Evolutionary conservation across 192 early-diverging fungal genomes (phyloP), one percentile per base, ranked within the genome.

Genomic region (Spizellomyces punctatus): DNA sequence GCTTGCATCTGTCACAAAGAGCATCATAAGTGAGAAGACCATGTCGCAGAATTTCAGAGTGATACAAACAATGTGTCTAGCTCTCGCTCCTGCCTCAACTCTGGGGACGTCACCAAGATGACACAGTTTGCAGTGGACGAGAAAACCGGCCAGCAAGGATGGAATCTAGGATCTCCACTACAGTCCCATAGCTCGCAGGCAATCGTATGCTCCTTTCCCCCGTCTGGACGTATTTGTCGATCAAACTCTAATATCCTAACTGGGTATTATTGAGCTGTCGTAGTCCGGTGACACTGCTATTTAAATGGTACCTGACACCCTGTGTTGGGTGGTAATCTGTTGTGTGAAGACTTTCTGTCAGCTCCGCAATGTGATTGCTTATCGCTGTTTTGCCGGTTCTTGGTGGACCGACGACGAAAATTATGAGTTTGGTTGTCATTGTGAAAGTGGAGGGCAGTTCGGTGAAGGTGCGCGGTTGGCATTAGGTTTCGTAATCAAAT

Each of bases 111-210:
- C 7, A 81, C 67, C 61, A 76, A 77, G 50, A 83, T 48, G n/a
- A 72, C 76, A 5, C 64, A 78, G 41, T 76, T 63, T 17, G 78
- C 78, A 7, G 66, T 57, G 14, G 69, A 65, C 41, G 82, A 59
- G 43, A 83, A 69, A 36, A 79, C 65, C 43, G 66, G 72, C 82
- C 78, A 79, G 17, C 57, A 73, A 52, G 74, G 68, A 46, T 70
- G 73, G 64, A 74, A 77, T 63, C 60, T 59, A 43, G 75, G 65
- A 67, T 84, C 76, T 12, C 82, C 82, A 56, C 75, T 76, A 70
- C 82, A 84, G 65, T 84, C 82, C 82, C 82, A 84, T 44, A 79
- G 54, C 60, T 84, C 82, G 10, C 80, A 78, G 78, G 52, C 6
- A 48, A 21, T 67, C 42, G 57, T 71, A 50, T 14, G 55, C 48